Conservation (phyloP, 257 asterid species). For the Rhazya stricta region DNA sequence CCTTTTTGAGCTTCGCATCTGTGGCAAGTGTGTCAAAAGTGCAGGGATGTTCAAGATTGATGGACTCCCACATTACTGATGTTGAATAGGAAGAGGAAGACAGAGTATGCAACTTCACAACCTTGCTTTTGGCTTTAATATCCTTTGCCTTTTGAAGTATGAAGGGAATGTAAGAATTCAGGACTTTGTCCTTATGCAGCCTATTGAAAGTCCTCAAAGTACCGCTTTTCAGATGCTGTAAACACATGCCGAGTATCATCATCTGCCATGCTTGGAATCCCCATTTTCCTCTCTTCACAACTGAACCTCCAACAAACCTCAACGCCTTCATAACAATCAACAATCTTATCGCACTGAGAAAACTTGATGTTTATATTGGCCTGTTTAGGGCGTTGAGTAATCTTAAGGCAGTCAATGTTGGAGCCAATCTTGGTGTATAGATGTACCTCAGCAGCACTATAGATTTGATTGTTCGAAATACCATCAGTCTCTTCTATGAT, state of each 20-base stretch:
- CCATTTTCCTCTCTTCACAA: conserved; percentile 26
- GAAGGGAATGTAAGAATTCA: conserved; percentile 47
- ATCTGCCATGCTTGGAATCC: conserved; percentile 16
- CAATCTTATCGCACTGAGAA: conserved; percentile 42
- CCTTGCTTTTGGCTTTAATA: conserved; percentile 33
- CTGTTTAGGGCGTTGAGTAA: conserved; percentile 49
- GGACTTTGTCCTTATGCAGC: conserved; percentile 31
- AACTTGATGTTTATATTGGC: conserved; percentile 31
- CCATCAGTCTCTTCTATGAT: conserved; percentile 61
- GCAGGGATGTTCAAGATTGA: conserved; percentile 65
- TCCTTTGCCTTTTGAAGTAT: conserved; percentile 35
- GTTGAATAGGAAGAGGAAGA: conserved; percentile 2
- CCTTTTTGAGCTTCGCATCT: conserved; percentile 36
- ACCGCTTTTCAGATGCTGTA: conserved; percentile 31
- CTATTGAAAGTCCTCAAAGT: conserved; percentile 47
- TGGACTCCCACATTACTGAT: conserved; percentile 43
- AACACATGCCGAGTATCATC: conserved; percentile 17
- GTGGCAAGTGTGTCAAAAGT: conserved; percentile 62
- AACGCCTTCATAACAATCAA: conserved; percentile 39
- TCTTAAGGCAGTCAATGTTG: conserved; percentile 41
- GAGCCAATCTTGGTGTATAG: conserved; percentile 43
- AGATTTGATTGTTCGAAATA: conserved; percentile 47
- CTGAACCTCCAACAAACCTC: conserved; percentile 45
- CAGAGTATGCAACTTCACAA: conserved; percentile 44
- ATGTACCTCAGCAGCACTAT: conserved; percentile 49